Conservation (phyloP, 1,139 yeast genomes). For the Geotrichum restrictum region DNA sequence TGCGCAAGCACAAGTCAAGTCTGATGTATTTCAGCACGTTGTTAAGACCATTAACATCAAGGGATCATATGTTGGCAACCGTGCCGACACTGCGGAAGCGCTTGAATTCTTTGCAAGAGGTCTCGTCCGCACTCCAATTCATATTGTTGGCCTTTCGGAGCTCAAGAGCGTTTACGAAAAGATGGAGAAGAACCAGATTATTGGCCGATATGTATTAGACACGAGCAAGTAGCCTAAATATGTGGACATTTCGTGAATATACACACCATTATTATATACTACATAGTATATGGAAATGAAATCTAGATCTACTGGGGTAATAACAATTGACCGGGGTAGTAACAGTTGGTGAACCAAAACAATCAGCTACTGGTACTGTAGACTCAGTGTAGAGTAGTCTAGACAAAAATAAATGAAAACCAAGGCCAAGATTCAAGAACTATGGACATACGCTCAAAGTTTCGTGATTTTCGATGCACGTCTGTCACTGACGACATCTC, state of each 20-base stretch:
- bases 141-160: slow-evolving; percentile 59
- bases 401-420: too few species aligned
- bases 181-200: slow-evolving; percentile 68
- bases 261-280: too few species aligned
- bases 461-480: too few species aligned
- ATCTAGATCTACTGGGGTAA: too few species aligned
- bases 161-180: slow-evolving; percentile 56
- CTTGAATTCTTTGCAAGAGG: slow-evolving; percentile 69
- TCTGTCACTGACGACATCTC: too few species aligned
- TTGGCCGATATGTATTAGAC: slow-evolving; percentile 71
- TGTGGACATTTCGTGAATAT: neutral
- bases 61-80: slow-evolving; percentile 79
- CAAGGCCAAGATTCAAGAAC: too few species aligned
- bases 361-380: too few species aligned
- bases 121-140: slow-evolving; percentile 62
- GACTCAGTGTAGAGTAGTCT: too few species aligned
- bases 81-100: slow-evolving; percentile 75
- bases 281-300: too few species aligned
- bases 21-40: slow-evolving; percentile 63
- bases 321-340: too few species aligned
- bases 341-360: too few species aligned
- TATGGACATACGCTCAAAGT: too few species aligned
- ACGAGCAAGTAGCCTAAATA: slow-evolving; percentile 40
- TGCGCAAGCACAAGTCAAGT: slow-evolving; percentile 59
- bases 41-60: slow-evolving; percentile 59